Conservation (phyloP, 352 stramenopile species). For the Globisporangium splendens region DNA sequence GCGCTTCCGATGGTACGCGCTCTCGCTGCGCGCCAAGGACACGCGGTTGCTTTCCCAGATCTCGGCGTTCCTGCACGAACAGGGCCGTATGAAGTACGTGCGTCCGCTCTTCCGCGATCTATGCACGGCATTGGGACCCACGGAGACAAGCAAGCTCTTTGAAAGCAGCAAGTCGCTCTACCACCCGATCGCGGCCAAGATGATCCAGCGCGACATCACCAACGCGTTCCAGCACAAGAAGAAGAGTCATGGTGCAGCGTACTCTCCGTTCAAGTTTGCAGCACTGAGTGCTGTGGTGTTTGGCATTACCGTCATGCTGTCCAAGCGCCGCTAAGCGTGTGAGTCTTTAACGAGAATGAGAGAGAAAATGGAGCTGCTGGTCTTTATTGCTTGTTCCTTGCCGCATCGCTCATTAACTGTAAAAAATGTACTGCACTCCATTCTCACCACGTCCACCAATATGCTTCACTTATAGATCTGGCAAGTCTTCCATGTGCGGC, state of each 20-base stretch:
- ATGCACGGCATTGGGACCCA: slow-evolving; percentile 29
- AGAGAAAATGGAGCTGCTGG: too few species aligned
- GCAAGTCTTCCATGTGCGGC: slow-evolving; percentile 63
- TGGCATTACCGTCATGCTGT: neutral
- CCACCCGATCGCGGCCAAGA: slow-evolving; percentile 70
- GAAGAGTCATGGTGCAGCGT: neutral
- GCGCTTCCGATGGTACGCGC: slow-evolving; percentile 67
- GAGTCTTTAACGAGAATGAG: too few species aligned
- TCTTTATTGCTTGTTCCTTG: neutral
- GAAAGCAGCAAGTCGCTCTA: slow-evolving; percentile 55
- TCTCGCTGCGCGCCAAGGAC: slow-evolving; percentile 49
- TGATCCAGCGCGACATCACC: slow-evolving; percentile 59
- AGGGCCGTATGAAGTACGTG: slow-evolving; percentile 78
- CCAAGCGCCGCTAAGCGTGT: slow-evolving; percentile 4
- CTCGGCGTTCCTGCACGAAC: slow-evolving; percentile 52
- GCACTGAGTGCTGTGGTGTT: neutral
- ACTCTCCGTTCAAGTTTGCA: neutral
- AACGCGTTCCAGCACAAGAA: slow-evolving; percentile 1
- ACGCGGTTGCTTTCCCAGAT: slow-evolving; percentile 35
- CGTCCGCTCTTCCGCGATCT: slow-evolving; percentile 65
- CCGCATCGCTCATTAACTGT: neutral
- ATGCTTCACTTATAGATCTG: slow-evolving; percentile 35
- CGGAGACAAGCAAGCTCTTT: slow-evolving; percentile 30
- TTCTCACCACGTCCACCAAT: neutral
- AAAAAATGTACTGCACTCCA: neutral